A percentile compares a stretch with the other conserved stretches of the same genome.
These are phyloP conservation scores for Erodium maritimum DNA, from an alignment of 345 rosid species.

Conservation along the genomic window DNA sequence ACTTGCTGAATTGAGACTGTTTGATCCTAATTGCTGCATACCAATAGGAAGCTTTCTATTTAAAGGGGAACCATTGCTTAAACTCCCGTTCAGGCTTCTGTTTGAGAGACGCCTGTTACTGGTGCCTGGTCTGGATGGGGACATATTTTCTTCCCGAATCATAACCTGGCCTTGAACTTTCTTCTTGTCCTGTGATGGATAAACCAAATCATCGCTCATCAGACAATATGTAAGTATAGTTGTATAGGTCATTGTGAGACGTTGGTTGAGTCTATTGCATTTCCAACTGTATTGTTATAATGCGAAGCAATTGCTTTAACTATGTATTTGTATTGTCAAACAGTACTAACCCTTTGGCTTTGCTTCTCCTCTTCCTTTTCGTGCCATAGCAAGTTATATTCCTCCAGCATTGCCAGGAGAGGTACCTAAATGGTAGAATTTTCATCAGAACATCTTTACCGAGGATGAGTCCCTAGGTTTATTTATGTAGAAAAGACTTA, in stretches of 20 bases:
- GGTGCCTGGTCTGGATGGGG: slow-evolving; percentile 44
- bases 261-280: not conserved
- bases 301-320: not conserved
- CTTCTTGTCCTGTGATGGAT: slow-evolving; percentile 45
- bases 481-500: slow-evolving; percentile 1
- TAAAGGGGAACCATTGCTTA: slow-evolving; percentile 30
- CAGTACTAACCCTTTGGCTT: slow-evolving; percentile 48
- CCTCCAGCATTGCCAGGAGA: slow-evolving; percentile 73
- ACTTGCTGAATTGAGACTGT: slow-evolving; percentile 27
- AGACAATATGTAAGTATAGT: slow-evolving; percentile 4
- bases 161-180: slow-evolving; percentile 44
- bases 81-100: slow-evolving; percentile 54
- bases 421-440: slow-evolving; percentile 45
- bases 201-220: slow-evolving; percentile 1
- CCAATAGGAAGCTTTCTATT: slow-evolving; percentile 43
- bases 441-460: not conserved
- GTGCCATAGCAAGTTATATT: slow-evolving; percentile 44
- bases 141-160: slow-evolving; percentile 36
- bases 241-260: not conserved
- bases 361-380: slow-evolving; percentile 80
- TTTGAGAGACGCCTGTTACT: slow-evolving; percentile 42
- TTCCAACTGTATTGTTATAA: no score
- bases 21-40: slow-evolving; percentile 32
- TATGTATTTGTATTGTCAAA: not conserved
- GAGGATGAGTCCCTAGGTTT: not conserved